Conservation (phyloP, 2,329 filamentous ascomycete species). For the Capronia americana region DNA sequence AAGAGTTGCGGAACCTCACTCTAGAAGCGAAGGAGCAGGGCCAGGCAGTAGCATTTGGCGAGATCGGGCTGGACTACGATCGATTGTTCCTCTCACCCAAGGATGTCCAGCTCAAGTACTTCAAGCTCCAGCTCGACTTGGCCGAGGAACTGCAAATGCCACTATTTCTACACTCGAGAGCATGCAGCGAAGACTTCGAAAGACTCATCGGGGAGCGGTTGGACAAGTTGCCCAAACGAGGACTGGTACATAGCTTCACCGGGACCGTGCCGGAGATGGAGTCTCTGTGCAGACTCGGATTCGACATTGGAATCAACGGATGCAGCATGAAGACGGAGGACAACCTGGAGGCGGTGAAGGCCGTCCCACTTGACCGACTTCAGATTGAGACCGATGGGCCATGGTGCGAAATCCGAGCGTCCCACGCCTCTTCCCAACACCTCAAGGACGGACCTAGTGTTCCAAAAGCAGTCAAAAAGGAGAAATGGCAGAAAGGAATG, state of each 20-base stretch:
- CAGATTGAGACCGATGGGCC: constrained; percentile 98
- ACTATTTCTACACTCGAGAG: constrained; percentile 89
- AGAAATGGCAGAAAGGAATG: constrained; percentile 84
- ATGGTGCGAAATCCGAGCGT: constrained; percentile 92
- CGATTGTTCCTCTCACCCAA: constrained; percentile 81
- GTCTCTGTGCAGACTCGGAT: constrained; percentile 76
- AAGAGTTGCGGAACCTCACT: constrained; percentile 70
- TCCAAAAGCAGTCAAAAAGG: constrained; percentile 90
- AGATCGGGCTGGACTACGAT: constrained; percentile 97
- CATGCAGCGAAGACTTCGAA: constrained; percentile 85
- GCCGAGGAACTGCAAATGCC: constrained; percentile 79
- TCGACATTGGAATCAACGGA: constrained; percentile 94
- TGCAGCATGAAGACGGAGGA: constrained; percentile 95
- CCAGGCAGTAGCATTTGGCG: constrained; percentile 81
- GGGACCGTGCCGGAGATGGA: constrained; percentile 85
- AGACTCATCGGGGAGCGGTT: constrained; percentile 68
- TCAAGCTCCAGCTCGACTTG: constrained; percentile 80
- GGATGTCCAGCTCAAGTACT: constrained; percentile 81
- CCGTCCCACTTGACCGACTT: constrained; percentile 77
- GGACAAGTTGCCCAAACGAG: constrained; percentile 72
- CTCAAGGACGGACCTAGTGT: constrained; percentile 68
- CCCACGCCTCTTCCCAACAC: constrained; percentile 82
- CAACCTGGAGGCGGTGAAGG: constrained; percentile 82
- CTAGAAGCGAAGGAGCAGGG: constrained; percentile 62
- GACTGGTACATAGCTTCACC: constrained; percentile 94